Percentiles rank a stretch among this genome's conserved stretches.
Conservation (phyloP, 495 filamentous ascomycete species). For the Schizothecium vesticola region DNA sequence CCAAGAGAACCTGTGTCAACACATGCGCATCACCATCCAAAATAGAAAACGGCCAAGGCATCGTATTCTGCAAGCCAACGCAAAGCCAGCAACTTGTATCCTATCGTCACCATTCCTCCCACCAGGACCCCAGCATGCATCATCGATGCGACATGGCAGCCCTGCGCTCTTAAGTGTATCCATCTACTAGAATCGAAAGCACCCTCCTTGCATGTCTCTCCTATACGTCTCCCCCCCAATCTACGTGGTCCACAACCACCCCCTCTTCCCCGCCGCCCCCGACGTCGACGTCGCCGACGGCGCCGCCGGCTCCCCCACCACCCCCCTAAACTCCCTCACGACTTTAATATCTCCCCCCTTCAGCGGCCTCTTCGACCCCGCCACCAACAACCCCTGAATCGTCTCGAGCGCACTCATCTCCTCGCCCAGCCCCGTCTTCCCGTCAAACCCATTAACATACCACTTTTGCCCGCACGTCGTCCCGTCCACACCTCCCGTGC, state of each 20-base stretch:
- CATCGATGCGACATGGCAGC: not conserved
- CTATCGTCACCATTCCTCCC: too few relatives aligned
- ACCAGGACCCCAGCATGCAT: not conserved
- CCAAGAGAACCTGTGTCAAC: too few relatives aligned
- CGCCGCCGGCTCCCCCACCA: not conserved
- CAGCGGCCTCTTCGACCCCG: constrained; percentile 31
- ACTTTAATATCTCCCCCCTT: constrained; percentile 40
- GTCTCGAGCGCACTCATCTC: constrained; percentile 67
- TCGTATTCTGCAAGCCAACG: not conserved
- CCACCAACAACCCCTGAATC: constrained; percentile 52
- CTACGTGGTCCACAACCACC: not conserved
- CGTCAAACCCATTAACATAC: constrained; percentile 58
- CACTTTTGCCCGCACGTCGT: constrained; percentile 68
- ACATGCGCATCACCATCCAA: not conserved
- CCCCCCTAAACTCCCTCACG: constrained; percentile 23
- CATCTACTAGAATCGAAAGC: not conserved
- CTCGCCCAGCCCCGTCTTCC: constrained; percentile 56
- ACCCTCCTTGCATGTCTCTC: not conserved
- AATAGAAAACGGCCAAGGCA: not conserved
- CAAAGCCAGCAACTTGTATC: not conserved
- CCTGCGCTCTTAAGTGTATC: not conserved
- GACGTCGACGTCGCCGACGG: constrained; percentile 5
- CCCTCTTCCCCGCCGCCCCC: constrained; percentile 1
- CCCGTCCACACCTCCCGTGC: constrained; percentile 51
- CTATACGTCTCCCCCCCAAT: not conserved